Conservation (phyloP, 2,329 filamentous ascomycete species). For the Nannizziopsis barbatae region DNA sequence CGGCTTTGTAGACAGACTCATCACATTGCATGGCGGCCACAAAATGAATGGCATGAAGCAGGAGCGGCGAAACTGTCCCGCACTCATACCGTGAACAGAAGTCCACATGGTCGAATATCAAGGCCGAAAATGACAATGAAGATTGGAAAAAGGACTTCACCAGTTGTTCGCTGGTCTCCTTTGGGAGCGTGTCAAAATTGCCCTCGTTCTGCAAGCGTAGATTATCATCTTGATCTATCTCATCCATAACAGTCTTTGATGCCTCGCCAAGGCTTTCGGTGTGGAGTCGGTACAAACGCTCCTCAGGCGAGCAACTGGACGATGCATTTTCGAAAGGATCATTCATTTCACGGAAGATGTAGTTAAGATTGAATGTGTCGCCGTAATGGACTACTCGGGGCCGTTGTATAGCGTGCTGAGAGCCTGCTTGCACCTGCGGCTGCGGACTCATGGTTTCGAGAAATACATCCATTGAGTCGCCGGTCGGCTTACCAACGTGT, state of each 20-base stretch:
- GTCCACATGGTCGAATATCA: constrained; percentile 18
- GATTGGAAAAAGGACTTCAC: constrained; percentile 18
- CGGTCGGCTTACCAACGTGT: not conserved
- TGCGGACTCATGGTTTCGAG: not conserved
- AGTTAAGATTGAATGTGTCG: constrained; percentile 21
- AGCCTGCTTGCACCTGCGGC: not conserved
- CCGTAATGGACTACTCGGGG: constrained; percentile 10
- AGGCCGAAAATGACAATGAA: constrained; percentile 14
- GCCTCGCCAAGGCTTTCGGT: constrained; percentile 14
- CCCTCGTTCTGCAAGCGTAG: constrained; percentile 9
- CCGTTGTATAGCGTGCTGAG: not conserved
- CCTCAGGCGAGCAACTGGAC: constrained; percentile 8
- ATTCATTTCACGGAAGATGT: constrained; percentile 20
- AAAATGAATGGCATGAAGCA: constrained; percentile 20
- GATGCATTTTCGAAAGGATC: constrained; percentile 16
- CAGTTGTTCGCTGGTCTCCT: constrained; percentile 15
- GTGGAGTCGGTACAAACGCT: constrained; percentile 18
- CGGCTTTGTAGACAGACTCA: constrained; percentile 15
- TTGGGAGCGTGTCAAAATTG: constrained; percentile 16
- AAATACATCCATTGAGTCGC: not conserved
- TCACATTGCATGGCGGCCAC: constrained; percentile 18
- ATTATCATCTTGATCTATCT: not conserved
- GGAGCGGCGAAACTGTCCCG: constrained; percentile 15
- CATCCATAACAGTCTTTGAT: constrained; percentile 14
- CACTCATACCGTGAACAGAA: constrained; percentile 15